Conservation (phyloP, 1,139 yeast species). For the Sugiyamaella novakii region DNA sequence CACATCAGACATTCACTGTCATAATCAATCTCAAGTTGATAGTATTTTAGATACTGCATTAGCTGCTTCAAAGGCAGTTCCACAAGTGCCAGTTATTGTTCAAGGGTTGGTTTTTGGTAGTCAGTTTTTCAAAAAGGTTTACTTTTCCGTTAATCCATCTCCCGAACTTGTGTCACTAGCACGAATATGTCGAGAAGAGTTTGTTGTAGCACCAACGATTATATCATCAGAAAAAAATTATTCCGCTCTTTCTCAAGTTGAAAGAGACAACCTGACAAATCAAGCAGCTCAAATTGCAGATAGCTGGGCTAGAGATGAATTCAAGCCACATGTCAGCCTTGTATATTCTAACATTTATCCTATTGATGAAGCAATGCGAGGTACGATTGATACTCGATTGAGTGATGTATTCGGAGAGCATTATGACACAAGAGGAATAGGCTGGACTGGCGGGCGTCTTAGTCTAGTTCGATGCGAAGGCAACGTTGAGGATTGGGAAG, state of each 20-base stretch:
- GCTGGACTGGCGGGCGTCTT: constrained; percentile 70
- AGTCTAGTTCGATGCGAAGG: constrained; percentile 76
- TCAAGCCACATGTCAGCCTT: constrained; percentile 73
- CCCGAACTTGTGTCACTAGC: constrained; percentile 68
- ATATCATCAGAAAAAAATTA: constrained; percentile 36
- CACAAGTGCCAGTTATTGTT: constrained; percentile 39
- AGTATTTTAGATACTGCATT: constrained; percentile 64
- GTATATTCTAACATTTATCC: constrained; percentile 70
- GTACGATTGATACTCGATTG: constrained; percentile 68
- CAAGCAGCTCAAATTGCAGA: constrained; percentile 41
- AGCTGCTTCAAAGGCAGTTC: constrained; percentile 55
- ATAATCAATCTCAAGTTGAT: constrained; percentile 52
- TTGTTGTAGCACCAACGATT: constrained; percentile 48
- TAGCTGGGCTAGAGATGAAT: constrained; percentile 60
- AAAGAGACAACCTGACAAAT: constrained; percentile 29
- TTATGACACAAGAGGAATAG: constrained; percentile 44
- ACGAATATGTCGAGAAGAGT: constrained; percentile 67
- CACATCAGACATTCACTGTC: constrained; percentile 58
- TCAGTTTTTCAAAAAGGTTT: constrained; percentile 62
- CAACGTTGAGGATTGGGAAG: constrained; percentile 70
- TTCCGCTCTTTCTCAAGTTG: constrained; percentile 36
- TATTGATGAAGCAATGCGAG: constrained; percentile 67
- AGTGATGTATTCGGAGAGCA: constrained; percentile 65
- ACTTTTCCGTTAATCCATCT: constrained; percentile 56
- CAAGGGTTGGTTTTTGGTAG: constrained; percentile 42